These are phyloP conservation scores for Aspergillus intermedius DNA, from an alignment of 2,329 filamentous ascomycete genomes.

Conservation along the genomic window DNA sequence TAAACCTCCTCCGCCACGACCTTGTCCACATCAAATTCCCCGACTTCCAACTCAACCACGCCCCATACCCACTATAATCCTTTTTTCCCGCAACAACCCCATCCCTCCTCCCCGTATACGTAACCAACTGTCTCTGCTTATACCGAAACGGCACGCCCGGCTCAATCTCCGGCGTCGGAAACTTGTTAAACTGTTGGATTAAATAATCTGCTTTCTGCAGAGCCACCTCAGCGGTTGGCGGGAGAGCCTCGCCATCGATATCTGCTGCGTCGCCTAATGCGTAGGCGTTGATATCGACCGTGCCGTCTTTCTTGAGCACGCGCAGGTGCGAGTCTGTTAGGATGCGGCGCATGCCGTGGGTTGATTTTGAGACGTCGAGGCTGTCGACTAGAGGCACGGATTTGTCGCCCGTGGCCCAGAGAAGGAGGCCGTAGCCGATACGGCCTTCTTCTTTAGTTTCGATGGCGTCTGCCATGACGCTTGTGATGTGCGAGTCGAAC, in stretches of 20 bases:
- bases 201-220: neutral
- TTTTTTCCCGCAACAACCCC: neutral
- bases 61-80: neutral
- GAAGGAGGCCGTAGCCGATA: neutral
- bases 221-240: neutral
- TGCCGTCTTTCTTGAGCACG: neutral
- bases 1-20: neutral
- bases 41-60: neutral
- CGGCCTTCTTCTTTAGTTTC: neutral
- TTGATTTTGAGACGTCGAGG: neutral
- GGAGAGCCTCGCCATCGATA: neutral
- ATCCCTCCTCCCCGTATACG: neutral
- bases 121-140: neutral
- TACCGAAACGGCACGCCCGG: neutral
- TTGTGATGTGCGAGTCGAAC: neutral
- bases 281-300: neutral
- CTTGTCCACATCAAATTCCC: neutral
- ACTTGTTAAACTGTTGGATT: neutral
- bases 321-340: neutral
- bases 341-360: neutral
- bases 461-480: neutral
- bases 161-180: neutral
- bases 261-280: neutral
- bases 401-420: neutral
- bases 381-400: neutral